A percentile compares a stretch with the other conserved stretches of the same genome.
phyloP scores from a whole-genome alignment of 176 grass and related monocot genomes.

The Chrysopogon serrulatus region DNA sequence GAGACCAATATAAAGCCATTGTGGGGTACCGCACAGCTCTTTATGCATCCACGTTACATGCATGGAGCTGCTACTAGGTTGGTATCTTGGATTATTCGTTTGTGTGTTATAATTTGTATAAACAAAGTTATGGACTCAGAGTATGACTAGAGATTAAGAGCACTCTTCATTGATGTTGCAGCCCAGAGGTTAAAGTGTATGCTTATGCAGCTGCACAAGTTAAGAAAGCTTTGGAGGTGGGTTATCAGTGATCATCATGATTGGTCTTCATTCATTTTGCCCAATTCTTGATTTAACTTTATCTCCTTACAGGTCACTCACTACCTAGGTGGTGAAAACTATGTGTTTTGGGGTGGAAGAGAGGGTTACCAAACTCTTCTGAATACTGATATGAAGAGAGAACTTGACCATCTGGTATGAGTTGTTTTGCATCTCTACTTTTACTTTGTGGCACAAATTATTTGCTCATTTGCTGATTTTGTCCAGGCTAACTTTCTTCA shows the following conservation, averaged over 20 bases:
- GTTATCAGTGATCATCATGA: not conserved
- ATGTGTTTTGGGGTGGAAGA: conserved; percentile 96
- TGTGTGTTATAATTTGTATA: not conserved
- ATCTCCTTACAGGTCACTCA: conserved; percentile 65
- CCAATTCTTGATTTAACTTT: conserved; percentile 13
- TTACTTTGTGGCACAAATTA: not conserved
- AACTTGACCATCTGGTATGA: conserved; percentile 92
- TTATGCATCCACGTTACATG: conserved; percentile 90
- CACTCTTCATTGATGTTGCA: conserved; percentile 16
- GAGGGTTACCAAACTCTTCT: conserved; percentile 97
- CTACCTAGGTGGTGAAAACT: conserved; percentile 95
- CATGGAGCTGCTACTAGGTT: conserved; percentile 95
- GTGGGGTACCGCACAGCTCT: conserved; percentile 90
- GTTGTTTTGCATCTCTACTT: conserved; percentile 3
- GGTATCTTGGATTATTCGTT: not conserved
- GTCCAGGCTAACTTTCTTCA: conserved; percentile 88
- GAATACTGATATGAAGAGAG: conserved; percentile 95
- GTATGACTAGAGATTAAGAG: not conserved
- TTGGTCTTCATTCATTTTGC: not conserved
- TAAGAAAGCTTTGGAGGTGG: conserved; percentile 93
- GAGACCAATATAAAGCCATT: conserved; percentile 73
- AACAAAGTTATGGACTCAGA: not conserved
- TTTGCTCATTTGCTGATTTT: conserved; percentile 2
- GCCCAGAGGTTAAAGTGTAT: conserved; percentile 57
- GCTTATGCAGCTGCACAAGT: conserved; percentile 98